Percentiles rank a stretch among this genome's conserved stretches.
Conservation (phyloP, 352 stramenopile genomes). For the Albugo laibachii region DNA sequence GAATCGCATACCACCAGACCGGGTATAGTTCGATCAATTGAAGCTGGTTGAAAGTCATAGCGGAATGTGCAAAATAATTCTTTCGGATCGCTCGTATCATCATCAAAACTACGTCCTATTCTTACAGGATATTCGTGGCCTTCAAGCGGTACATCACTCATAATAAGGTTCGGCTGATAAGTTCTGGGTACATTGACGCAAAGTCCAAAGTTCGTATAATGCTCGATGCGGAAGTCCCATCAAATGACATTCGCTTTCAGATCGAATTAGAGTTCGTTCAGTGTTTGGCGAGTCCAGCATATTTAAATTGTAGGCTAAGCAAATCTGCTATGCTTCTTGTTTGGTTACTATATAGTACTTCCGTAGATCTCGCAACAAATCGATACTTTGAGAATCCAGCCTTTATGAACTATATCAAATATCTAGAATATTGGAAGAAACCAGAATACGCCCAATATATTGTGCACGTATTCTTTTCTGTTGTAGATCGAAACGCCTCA, state of each 20-base stretch:
- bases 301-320: slow-evolving; percentile 60
- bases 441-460: slow-evolving; percentile 85
- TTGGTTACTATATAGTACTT: neutral
- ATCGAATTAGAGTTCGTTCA: slow-evolving; percentile 88
- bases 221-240: slow-evolving; percentile 34
- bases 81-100: neutral
- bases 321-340: neutral
- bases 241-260: slow-evolving; percentile 82
- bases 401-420: slow-evolving; percentile 83
- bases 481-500: neutral
- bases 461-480: slow-evolving; percentile 19
- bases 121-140: neutral
- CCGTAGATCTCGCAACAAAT: slow-evolving; percentile 73
- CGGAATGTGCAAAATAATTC: slow-evolving; percentile 18
- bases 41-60: slow-evolving; percentile 74
- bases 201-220: neutral
- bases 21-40: slow-evolving; percentile 35
- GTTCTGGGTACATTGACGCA: neutral
- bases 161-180: too few species aligned
- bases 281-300: slow-evolving; percentile 73
- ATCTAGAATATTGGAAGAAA: slow-evolving; percentile 86
- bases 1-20: slow-evolving; percentile 46
- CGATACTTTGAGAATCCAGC: slow-evolving; percentile 79
- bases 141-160: neutral
- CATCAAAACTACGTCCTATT: neutral